Percentiles rank a stretch among this genome's conserved stretches.
Conservation (phyloP, 495 filamentous ascomycete species). For the Acidiella bohemica region DNA sequence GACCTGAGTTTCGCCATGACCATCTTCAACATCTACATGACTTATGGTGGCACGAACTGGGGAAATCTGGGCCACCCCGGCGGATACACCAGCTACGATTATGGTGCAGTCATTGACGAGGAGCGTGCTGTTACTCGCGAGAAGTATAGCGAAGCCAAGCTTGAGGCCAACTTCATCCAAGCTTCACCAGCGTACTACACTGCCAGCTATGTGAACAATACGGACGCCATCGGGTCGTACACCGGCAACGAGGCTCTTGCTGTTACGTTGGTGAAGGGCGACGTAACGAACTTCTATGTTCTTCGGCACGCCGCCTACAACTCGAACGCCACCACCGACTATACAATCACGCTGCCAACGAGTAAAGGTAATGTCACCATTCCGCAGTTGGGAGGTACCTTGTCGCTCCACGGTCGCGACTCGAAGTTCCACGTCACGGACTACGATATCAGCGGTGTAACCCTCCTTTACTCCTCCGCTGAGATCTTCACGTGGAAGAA, state of each 20-base stretch:
- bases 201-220: conserved; percentile 46
- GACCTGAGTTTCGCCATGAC: conserved; percentile 48
- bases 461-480: conserved; percentile 59
- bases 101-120: conserved; percentile 54
- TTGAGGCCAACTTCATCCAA: conserved; percentile 58
- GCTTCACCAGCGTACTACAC: conserved; percentile 37
- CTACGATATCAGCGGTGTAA: conserved; percentile 49
- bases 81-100: conserved; percentile 60
- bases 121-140: conserved; percentile 51
- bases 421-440: conserved; percentile 65
- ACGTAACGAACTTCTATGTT: conserved; percentile 19
- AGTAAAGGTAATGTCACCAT: conserved; percentile 46
- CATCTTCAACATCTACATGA: conserved; percentile 58
- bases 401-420: conserved; percentile 58
- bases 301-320: conserved; percentile 9
- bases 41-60: conserved; percentile 35
- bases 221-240: conserved; percentile 44
- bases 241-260: conserved; percentile 2
- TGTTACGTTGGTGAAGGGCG: conserved; percentile 25
- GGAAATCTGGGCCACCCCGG: conserved; percentile 63
- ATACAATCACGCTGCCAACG: conserved; percentile 49
- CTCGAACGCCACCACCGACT: conserved; percentile 34
- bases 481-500: conserved; percentile 62
- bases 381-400: conserved; percentile 46
- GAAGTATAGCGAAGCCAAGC: conserved; percentile 69